Base-by-base conservation (phyloP, 1,284 basidiomycete species). In the Pascua guehoae region DNA sequence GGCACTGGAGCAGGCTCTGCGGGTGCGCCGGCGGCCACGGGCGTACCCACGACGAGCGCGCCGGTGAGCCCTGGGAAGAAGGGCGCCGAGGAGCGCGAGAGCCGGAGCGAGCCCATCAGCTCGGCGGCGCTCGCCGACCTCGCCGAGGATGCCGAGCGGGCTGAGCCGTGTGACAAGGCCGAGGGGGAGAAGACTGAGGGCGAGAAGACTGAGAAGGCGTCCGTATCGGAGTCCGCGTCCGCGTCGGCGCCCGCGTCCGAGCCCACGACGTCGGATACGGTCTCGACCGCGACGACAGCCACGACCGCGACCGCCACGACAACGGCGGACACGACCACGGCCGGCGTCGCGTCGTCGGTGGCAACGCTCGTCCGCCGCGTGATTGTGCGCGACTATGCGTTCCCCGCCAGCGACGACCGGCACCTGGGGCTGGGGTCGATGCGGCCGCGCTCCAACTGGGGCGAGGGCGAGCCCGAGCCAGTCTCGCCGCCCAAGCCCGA, bases 331-430 rank as follows among this genome's bases (percentile, higher is more conserved):
- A n/a, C 32, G 16, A 12, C 46, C 36, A 14, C 15, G 36, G 36
- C 16, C 7, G 18, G 16, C n/a, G 39, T 12, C 38, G 36, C 43
- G 15, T 37, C 18, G 16, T 37, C 41, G 11, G 45, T 50, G 12
- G 57, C 48, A 8, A 46, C 50, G 8, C 47, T 58, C 15, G 41
- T 49, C 9, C 60, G 60, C 14, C 60, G 60, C n/a, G 60, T 73
- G 8, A 52, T 68, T 17, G 66, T 76, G 15, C 67, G 71, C 42
- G 74, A 76, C 52, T 76, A 64, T 53, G 74, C 69, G 2, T 76
- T 65, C 49, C 47, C 62, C 3, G 15, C 51, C 4, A 46, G 56
- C 4, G 74, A 76, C 59, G 68, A 68, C 10, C 66, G 72, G 16
- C 64, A 65, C 60, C 53, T 60, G n/a, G 71, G 74, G 4, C 58